These are phyloP conservation scores for Volvox reticuliferus DNA, from an alignment of 139 green algal genomes.

Conservation along the genomic window DNA sequence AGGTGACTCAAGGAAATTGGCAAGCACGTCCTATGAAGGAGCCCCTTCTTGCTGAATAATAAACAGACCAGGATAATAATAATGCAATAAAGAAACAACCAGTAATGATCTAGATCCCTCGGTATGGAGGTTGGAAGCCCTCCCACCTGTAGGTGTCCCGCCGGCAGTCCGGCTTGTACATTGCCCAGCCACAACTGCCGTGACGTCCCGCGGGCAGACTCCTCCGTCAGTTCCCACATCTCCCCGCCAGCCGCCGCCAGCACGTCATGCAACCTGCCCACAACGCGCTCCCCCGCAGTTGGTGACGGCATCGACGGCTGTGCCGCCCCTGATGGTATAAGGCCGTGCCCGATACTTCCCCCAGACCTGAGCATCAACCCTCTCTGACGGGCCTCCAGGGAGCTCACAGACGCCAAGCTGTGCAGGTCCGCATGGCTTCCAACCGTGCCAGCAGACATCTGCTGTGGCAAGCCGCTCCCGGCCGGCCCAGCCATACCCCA, in stretches of 20 bases:
- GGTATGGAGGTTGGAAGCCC: too few relatives aligned
- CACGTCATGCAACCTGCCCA: background rate
- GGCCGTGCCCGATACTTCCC: background rate
- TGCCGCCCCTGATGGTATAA: background rate
- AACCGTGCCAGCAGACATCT: background rate
- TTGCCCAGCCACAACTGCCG: conserved; percentile 86
- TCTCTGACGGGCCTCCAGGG: background rate
- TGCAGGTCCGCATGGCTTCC: conserved; percentile 31
- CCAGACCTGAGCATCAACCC: background rate
- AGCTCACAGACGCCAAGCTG: background rate
- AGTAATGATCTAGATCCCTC: too few relatives aligned
- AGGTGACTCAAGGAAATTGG: too few relatives aligned
- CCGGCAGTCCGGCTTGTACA: conserved; percentile 67
- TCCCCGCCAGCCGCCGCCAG: conserved; percentile 4
- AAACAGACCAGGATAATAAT: too few relatives aligned
- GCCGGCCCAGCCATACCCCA: background rate
- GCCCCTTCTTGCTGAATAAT: too few relatives aligned
- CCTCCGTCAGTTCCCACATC: conserved; percentile 34
- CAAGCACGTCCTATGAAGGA: too few relatives aligned
- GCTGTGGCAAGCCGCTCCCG: background rate
- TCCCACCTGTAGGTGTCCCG: conserved; percentile 36
- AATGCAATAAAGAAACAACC: too few relatives aligned
- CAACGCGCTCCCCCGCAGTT: background rate
- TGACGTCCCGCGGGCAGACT: conserved; percentile 41
- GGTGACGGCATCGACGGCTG: background rate